Evolutionary conservation across 306 rosid genomes (phyloP), one percentile per base, ranked within the genome.

Genomic region (Carpinus fangiana): DNA sequence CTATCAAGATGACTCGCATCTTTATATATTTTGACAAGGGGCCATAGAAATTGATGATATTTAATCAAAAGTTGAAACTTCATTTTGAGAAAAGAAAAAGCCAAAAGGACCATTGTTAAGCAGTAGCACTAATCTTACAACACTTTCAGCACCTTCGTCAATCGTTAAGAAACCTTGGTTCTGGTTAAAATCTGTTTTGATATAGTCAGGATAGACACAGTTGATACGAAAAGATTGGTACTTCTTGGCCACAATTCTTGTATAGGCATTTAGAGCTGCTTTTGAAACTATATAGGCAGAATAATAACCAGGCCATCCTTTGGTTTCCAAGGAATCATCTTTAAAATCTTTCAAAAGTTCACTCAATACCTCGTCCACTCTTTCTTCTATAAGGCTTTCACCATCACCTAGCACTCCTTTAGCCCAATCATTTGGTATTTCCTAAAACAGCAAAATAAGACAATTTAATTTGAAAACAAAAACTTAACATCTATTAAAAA

Each of bases 201-300:
- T 59, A 56, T 68, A 55, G 70, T 76, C 70, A 59, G 70, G 81
- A 34, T 28, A 23, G 17, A 75, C 12, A 0, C 46, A 45, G 47
- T 80, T 80, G 64, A 80, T 41, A 0, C n/a, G 53, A 16, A 80
- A 54, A 12, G 7, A 18, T 1, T 66, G 76, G 53, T 46, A 46
- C 31, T 57, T 80, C 46, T 54, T 46, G 11, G 72, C 76, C 8
- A 80, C 41, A 36, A 80, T 47, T 36, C 83, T 80, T 14, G 83
- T 80, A 41, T 74, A 80, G 1, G 83, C 70, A 64, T 62, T 73
- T 31, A 79, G 0, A 43, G 78, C n/a, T 11, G 83, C 78, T 73
- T 80, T 74, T 8, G 79, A 80, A 7, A 80, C 8, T 7, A 0
- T 66, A 20, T 80, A 80, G 12, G 64, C 46, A 74, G 75, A 4